Conservation (phyloP, 148 eudicot genomes). For the Amaranthus palmeri region DNA sequence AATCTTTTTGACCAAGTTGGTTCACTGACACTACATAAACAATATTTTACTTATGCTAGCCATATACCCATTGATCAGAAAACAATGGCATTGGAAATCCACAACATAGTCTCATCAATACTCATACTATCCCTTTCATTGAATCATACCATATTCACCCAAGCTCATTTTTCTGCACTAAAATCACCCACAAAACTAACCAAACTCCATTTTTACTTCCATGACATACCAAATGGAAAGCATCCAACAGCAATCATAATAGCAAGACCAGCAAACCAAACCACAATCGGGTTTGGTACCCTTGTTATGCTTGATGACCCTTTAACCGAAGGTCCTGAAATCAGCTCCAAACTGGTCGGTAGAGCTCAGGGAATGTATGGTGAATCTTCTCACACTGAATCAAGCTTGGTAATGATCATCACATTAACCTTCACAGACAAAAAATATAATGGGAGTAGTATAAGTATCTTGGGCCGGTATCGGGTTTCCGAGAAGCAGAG, state of each 20-base stretch:
- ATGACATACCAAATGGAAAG: conserved; percentile 39
- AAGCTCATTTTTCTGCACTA: conserved; percentile 6
- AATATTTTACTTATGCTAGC: too few relatives aligned
- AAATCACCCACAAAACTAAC: conserved; percentile 21
- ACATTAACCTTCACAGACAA: conserved; percentile 36
- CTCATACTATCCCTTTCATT: too few relatives aligned
- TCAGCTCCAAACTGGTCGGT: conserved; percentile 39
- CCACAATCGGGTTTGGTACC: conserved; percentile 34
- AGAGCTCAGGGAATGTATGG: conserved; percentile 59
- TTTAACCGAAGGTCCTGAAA: conserved; percentile 35
- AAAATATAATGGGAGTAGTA: conserved; percentile 40
- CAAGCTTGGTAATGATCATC: conserved; percentile 35
- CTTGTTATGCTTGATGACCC: conserved; percentile 41
- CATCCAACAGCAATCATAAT: conserved; percentile 43
- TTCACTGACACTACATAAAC: too few relatives aligned
- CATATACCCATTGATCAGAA: too few relatives aligned
- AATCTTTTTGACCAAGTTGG: too few relatives aligned
- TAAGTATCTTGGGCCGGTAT: conserved; percentile 46
- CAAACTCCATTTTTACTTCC: conserved; percentile 58
- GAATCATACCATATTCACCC: neutral
- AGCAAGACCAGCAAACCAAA: conserved; percentile 30
- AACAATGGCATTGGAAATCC: too few relatives aligned
- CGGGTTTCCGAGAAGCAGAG: conserved; percentile 23
- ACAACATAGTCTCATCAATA: too few relatives aligned
- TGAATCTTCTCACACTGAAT: conserved; percentile 20